Base-by-base conservation (phyloP, 2,329 filamentous ascomycete species). In the Colletotrichum orchidophilum region DNA sequence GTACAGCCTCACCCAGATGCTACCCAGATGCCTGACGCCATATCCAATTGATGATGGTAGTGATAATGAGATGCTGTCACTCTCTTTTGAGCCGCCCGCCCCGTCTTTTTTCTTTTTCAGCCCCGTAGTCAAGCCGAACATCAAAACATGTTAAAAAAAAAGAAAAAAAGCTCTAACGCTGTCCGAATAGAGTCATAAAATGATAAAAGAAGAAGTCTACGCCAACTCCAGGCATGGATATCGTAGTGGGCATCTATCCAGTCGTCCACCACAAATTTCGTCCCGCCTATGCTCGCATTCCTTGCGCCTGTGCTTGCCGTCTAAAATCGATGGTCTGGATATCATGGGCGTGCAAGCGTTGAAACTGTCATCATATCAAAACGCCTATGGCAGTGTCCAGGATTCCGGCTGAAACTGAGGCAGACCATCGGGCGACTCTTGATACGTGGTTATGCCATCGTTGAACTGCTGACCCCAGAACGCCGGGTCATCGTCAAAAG, bases 381-480 rank as follows among this genome's bases (percentile, higher is more conserved):
- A 62, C 24, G 39, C 57, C 42, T 60, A 73, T 61, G 63, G 63
- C 53, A 68, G 31, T 49, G 63, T 70, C 72, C 72, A 73, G 50
- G 65, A 50, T 15, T 73, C 72, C 21, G 65, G 53, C 24, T 61
- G 59, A 11, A 72, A 61, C 33, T 62, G 57, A 13, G 73, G 55
- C 61, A 73, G 26, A 21, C 71, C 65, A 26, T 81, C 80, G 4
- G 79, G 74, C 1, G 76, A 75, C 49, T 81, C 79, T n/a, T 76
- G 77, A 72, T 79, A 75, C 49, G 76, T 75, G 5, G 75, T 71
- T 15, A 78, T 64, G 57, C 75, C 75, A 35, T 75, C 72, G 64
- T 81, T 80, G 75, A 85, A 86, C 61, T 86, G 84, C 46, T 80
- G 81, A 78, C 86, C 82, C 85, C 86, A 88, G 65, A 86, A 84